A percentile compares a stretch with the other conserved stretches of the same genome.
Evolutionary conservation across 140 eudicot species (phyloP).

Genomic region (Ambrosia hybrid): DNA sequence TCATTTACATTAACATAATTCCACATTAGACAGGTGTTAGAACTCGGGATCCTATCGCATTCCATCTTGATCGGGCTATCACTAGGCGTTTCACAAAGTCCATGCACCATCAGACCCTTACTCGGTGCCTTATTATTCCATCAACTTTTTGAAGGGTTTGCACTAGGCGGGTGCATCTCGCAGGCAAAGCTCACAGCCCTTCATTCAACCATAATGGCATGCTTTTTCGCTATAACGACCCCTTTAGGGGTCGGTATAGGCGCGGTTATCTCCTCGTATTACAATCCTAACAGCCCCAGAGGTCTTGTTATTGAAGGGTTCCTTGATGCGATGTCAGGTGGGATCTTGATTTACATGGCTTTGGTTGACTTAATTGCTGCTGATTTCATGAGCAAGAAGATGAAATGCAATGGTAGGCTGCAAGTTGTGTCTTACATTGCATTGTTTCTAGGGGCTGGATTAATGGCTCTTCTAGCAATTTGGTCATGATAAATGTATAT

Average conservation of each 20-base stretch:
- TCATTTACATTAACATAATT: not conserved
- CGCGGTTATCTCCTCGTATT: conserved; percentile 43
- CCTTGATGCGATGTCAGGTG: conserved; percentile 77
- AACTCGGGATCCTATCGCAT: conserved; percentile 85
- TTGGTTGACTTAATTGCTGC: conserved; percentile 83
- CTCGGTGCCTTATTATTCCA: conserved; percentile 78
- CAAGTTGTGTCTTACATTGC: conserved; percentile 71
- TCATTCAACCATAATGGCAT: conserved; percentile 69
- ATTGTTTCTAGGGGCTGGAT: conserved; percentile 68
- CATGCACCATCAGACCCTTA: conserved; percentile 72
- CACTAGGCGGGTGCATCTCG: conserved; percentile 89
- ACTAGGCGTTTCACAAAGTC: conserved; percentile 80
- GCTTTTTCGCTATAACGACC: conserved; percentile 73
- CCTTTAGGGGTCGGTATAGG: conserved; percentile 78
- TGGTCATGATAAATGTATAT: conserved; percentile 54
- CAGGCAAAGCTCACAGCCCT: conserved; percentile 63
- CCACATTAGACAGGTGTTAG: conserved; percentile 54
- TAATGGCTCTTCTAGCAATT: conserved; percentile 72
- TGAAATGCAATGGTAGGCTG: conserved; percentile 71
- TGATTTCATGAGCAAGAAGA: conserved; percentile 85
- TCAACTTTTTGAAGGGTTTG: conserved; percentile 93
- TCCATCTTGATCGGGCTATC: conserved; percentile 79
- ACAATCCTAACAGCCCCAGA: conserved; percentile 64
- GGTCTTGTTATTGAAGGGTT: conserved; percentile 71
- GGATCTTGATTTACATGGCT: conserved; percentile 76